Evolutionary conservation across 805 yeast species (phyloP).

Genomic region (Zygotorulaspora sp.): DNA sequence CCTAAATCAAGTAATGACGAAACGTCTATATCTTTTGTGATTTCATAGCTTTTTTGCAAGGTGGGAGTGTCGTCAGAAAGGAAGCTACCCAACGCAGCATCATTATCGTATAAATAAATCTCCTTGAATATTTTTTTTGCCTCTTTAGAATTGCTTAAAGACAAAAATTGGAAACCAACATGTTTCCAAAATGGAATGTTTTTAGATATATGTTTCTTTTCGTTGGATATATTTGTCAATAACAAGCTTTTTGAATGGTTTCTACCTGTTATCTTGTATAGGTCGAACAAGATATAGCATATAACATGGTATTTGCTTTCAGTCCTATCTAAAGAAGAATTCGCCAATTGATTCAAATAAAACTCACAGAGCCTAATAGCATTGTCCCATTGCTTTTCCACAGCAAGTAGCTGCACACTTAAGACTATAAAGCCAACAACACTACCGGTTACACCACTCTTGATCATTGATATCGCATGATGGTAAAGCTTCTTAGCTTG

Average conservation of each 20-base stretch:
- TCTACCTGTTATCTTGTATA: slow-evolving; percentile 25
- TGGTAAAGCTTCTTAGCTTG: slow-evolving; percentile 32
- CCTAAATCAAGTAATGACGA: slow-evolving; percentile 21
- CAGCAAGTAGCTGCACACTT: slow-evolving; percentile 26
- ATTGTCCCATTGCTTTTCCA: slow-evolving; percentile 29
- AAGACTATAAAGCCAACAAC: slow-evolving; percentile 25
- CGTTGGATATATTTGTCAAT: slow-evolving; percentile 14
- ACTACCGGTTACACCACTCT: slow-evolving; percentile 21
- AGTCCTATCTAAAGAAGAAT: neutral
- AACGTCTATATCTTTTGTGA: slow-evolving; percentile 25
- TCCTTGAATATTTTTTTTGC: slow-evolving; percentile 19
- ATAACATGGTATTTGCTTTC: slow-evolving; percentile 11
- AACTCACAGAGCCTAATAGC: slow-evolving; percentile 29
- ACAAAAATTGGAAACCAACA: slow-evolving; percentile 27
- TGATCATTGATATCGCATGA: slow-evolving; percentile 18
- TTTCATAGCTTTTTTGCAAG: slow-evolving; percentile 13
- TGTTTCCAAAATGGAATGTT: slow-evolving; percentile 29
- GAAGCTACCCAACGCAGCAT: slow-evolving; percentile 13
- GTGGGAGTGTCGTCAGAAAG: slow-evolving; percentile 13
- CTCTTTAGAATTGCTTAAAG: slow-evolving; percentile 15
- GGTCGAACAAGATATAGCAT: slow-evolving; percentile 24
- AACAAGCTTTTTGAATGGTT: slow-evolving; percentile 19
- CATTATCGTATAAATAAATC: slow-evolving; percentile 10
- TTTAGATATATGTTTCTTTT: slow-evolving; percentile 4
- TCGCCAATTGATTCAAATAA: slow-evolving; percentile 18